phyloP scores from a whole-genome alignment of 345 rosid species.

The Raphanus sativus region DNA sequence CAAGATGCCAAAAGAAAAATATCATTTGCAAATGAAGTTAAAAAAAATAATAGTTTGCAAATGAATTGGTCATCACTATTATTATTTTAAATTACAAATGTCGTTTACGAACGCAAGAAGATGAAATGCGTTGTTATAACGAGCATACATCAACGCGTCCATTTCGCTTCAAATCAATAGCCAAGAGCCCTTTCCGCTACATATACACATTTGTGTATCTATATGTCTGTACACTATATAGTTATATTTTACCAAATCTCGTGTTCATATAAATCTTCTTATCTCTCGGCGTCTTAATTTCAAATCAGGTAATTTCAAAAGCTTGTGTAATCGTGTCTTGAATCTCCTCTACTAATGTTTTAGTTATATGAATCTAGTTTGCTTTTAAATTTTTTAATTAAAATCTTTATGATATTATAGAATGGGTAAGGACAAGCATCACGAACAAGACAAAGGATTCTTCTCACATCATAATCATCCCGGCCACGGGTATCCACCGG shows the following conservation, averaged over 20 bases:
- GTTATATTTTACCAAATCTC: slow-evolving; percentile 1
- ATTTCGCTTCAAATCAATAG: slow-evolving; percentile 34
- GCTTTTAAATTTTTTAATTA: not conserved
- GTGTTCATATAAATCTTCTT: not conserved
- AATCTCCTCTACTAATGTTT: not conserved
- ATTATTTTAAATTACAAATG: slow-evolving; percentile 17
- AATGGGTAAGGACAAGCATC: slow-evolving; percentile 39
- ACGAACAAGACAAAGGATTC: slow-evolving; percentile 42
- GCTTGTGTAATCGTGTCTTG: not conserved
- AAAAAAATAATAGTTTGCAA: not conserved
- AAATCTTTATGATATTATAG: not conserved
- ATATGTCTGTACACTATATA: slow-evolving; percentile 18
- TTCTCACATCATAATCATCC: slow-evolving; percentile 41
- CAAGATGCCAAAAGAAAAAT: too few relatives aligned
- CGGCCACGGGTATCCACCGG: slow-evolving; percentile 45
- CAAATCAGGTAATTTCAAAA: slow-evolving; percentile 4
- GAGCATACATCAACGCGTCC: slow-evolving; percentile 32
- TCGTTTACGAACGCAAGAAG: not conserved
- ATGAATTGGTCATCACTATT: not conserved
- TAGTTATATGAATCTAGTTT: not conserved
- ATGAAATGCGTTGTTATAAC: slow-evolving; percentile 33
- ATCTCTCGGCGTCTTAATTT: slow-evolving; percentile 9
- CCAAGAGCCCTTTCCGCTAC: slow-evolving; percentile 24
- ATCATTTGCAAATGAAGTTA: too few relatives aligned
- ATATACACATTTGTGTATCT: not conserved